These are phyloP conservation scores for Flaveria sonorensis DNA, from an alignment of 129 eudicot species.

Conservation along the genomic window DNA sequence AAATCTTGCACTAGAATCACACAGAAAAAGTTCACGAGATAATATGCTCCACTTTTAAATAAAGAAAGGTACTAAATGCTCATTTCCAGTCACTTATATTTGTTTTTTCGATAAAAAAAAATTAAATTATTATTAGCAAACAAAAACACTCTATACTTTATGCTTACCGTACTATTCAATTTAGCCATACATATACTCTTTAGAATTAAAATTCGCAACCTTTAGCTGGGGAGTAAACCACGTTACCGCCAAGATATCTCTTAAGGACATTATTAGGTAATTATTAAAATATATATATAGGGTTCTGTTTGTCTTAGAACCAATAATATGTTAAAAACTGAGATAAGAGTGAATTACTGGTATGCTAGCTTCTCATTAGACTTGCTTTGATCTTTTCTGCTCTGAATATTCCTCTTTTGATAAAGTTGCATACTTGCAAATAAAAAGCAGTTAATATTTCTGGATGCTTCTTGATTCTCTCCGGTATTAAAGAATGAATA, in stretches of 20 bases:
- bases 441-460: background rate
- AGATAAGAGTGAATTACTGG: background rate
- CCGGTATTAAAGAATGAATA: too few relatives aligned
- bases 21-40: constrained; percentile 5
- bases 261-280: too few relatives aligned
- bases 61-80: constrained; percentile 40
- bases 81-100: constrained; percentile 21
- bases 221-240: too few relatives aligned
- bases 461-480: too few relatives aligned
- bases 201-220: too few relatives aligned
- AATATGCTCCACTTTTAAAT: constrained; percentile 24
- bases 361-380: constrained; percentile 25
- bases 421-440: constrained; percentile 14
- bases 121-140: too few relatives aligned
- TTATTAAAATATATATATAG: background rate
- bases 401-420: constrained; percentile 22
- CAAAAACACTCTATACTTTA: too few relatives aligned
- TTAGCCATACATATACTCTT: too few relatives aligned
- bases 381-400: constrained; percentile 19
- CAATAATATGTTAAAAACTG: background rate
- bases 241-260: too few relatives aligned
- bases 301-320: too few relatives aligned
- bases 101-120: too few relatives aligned
- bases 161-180: too few relatives aligned
- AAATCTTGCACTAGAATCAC: constrained; percentile 5